phyloP scores from a whole-genome alignment of 129 eudicot species.

The Artemisia argyi region DNA sequence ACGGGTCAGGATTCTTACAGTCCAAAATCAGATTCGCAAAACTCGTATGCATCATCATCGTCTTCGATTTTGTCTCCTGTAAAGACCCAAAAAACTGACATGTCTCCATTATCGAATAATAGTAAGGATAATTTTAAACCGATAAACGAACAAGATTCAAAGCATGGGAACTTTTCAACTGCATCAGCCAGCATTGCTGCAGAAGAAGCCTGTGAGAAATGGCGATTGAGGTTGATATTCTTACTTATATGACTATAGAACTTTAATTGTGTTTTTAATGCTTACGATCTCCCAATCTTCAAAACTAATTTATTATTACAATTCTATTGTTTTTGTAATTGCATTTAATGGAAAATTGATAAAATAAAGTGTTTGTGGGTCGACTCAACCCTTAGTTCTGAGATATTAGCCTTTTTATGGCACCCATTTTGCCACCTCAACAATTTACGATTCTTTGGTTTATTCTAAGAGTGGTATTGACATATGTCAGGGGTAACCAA shows the following conservation, averaged over 20 bases:
- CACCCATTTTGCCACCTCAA: constrained; percentile 6
- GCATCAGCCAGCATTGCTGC: constrained; percentile 68
- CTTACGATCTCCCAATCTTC: background rate
- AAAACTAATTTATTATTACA: background rate
- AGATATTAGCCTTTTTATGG: too few species aligned
- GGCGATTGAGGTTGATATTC: constrained; percentile 76
- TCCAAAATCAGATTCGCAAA: constrained; percentile 37
- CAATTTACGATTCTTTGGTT: background rate
- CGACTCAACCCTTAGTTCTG: background rate
- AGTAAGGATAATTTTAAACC: constrained; percentile 33
- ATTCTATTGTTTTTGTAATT: too few species aligned
- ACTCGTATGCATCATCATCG: constrained; percentile 21
- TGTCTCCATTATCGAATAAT: constrained; percentile 33
- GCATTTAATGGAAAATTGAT: too few species aligned
- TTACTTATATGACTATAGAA: constrained; percentile 4
- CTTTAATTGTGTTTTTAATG: constrained; percentile 1
- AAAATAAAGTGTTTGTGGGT: background rate
- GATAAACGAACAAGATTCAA: constrained; percentile 41
- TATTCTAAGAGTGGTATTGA: constrained; percentile 18
- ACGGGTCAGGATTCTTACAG: constrained; percentile 49
- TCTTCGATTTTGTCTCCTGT: constrained; percentile 43
- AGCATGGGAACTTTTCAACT: constrained; percentile 35
- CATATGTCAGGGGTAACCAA: constrained; percentile 81
- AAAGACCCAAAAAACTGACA: constrained; percentile 36
- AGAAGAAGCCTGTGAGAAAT: constrained; percentile 86